phyloP scores from a whole-genome alignment of 768 basidiomycete genomes.

The Dictyophora rubrovolvata region DNA sequence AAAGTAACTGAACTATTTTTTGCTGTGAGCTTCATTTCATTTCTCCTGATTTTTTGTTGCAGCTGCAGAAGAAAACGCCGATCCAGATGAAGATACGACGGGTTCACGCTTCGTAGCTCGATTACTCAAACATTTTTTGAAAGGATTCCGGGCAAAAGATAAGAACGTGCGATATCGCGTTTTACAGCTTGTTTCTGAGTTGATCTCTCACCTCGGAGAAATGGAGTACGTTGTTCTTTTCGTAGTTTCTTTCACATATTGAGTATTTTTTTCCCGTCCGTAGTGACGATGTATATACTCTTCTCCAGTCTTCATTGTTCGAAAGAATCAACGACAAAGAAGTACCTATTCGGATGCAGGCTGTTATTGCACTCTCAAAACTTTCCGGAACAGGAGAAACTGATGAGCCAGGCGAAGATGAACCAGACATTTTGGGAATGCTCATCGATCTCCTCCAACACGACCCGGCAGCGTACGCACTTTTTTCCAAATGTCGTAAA shows the following conservation, averaged over 20 bases:
- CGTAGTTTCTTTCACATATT: background rate
- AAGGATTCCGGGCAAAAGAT: slow-evolving; percentile 78
- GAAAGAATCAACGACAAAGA: slow-evolving; percentile 78
- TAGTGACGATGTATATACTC: slow-evolving; percentile 68
- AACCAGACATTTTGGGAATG: slow-evolving; percentile 42
- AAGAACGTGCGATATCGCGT: slow-evolving; percentile 78
- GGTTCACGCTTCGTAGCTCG: slow-evolving; percentile 58
- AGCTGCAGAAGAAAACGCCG: slow-evolving; percentile 30
- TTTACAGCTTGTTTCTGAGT: slow-evolving; percentile 64
- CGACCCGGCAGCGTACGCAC: slow-evolving; percentile 70
- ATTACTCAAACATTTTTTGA: slow-evolving; percentile 61
- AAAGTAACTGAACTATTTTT: slow-evolving; percentile 40
- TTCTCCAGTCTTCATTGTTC: slow-evolving; percentile 52
- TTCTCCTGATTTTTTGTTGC: background rate
- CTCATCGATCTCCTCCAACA: slow-evolving; percentile 56
- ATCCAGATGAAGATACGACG: slow-evolving; percentile 52
- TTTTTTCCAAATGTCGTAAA: background rate
- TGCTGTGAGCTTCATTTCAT: background rate
- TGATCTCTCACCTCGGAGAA: slow-evolving; percentile 72
- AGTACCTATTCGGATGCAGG: slow-evolving; percentile 62
- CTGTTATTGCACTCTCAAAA: slow-evolving; percentile 68
- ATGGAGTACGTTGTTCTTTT: slow-evolving; percentile 58
- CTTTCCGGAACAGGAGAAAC: slow-evolving; percentile 62
- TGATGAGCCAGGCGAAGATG: slow-evolving; percentile 38
- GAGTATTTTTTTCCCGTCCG: background rate